Evolutionary conservation across 768 basidiomycete genomes (phyloP).

Genomic region (Pleurotus giganteus): DNA sequence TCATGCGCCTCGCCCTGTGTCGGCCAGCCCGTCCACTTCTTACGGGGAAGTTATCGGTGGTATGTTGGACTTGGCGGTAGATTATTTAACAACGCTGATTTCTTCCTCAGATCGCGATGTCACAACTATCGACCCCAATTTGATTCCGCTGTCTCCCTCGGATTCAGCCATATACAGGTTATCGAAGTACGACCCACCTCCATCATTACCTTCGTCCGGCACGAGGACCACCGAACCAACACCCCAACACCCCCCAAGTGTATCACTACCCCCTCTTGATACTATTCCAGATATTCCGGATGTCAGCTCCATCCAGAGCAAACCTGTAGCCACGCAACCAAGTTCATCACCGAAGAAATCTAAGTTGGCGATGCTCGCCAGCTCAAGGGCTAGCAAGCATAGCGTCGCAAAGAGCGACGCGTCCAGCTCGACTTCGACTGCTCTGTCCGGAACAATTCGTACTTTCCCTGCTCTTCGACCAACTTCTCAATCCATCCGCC

Average conservation of each 20-base stretch:
- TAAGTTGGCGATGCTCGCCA: conserved; percentile 68
- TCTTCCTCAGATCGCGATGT: conserved; percentile 10
- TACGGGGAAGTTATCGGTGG: conserved; percentile 64
- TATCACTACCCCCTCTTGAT: conserved; percentile 42
- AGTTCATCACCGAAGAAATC: conserved; percentile 46
- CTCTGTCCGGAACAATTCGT: conserved; percentile 59
- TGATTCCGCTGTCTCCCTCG: conserved; percentile 64
- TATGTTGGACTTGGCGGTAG: conserved; percentile 18
- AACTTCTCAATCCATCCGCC: conserved; percentile 50
- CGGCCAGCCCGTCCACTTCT: conserved; percentile 45
- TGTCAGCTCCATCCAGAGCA: conserved; percentile 45
- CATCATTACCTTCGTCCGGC: conserved; percentile 48
- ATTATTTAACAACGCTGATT: conserved; percentile 1
- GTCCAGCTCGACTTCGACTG: conserved; percentile 53
- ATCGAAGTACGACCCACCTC: conserved; percentile 55
- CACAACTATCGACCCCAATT: conserved; percentile 48
- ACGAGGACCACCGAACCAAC: conserved; percentile 32
- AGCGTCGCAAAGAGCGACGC: conserved; percentile 42
- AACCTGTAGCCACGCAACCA: conserved; percentile 20
- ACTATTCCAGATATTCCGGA: conserved; percentile 57
- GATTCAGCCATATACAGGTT: conserved; percentile 62
- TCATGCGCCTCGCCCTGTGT: conserved; percentile 36
- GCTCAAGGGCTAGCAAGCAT: conserved; percentile 48
- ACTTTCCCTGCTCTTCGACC: conserved; percentile 74
- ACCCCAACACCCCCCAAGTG: conserved; percentile 40